These are phyloP conservation scores for Gossypium gossypioides DNA, from an alignment of 441 rosid species.

Conservation along the genomic window DNA sequence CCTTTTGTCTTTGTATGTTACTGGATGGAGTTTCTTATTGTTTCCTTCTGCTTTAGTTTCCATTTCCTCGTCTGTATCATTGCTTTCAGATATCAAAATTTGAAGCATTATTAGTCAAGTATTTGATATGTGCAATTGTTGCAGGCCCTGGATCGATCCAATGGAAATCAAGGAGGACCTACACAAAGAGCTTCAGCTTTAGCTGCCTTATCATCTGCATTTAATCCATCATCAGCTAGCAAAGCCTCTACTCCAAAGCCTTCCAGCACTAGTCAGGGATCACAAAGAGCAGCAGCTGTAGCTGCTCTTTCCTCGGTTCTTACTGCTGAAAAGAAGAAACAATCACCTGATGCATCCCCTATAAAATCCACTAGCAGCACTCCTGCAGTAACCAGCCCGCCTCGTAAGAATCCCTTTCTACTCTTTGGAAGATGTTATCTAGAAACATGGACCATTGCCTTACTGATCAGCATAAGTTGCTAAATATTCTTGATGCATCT, in stretches of 20 bases:
- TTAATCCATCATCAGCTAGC: slow-evolving; percentile 45
- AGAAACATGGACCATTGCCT: background rate
- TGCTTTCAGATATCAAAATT: background rate
- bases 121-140: background rate
- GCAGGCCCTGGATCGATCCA: slow-evolving; percentile 57
- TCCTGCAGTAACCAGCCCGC: slow-evolving; percentile 36
- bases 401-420: slow-evolving; percentile 29
- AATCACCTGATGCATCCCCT: slow-evolving; percentile 65
- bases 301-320: slow-evolving; percentile 97
- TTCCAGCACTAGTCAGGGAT: slow-evolving; percentile 45
- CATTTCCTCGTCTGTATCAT: background rate
- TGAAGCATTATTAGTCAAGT: slow-evolving; percentile 4
- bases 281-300: slow-evolving; percentile 97
- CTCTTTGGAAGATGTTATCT: background rate
- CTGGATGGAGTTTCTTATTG: background rate
- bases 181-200: slow-evolving; percentile 97
- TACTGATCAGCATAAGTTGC: slow-evolving; percentile 1
- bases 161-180: slow-evolving; percentile 55
- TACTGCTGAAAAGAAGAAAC: slow-evolving; percentile 67
- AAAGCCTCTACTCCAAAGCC: slow-evolving; percentile 49
- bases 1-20: background rate
- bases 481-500: background rate
- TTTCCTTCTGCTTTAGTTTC: background rate
- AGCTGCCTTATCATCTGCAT: slow-evolving; percentile 87
- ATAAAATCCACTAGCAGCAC: slow-evolving; percentile 44